Percentiles rank a stretch among this genome's conserved stretches.
phyloP scores from a whole-genome alignment of 1,284 basidiomycete species.

The Fistulina hepatica region DNA sequence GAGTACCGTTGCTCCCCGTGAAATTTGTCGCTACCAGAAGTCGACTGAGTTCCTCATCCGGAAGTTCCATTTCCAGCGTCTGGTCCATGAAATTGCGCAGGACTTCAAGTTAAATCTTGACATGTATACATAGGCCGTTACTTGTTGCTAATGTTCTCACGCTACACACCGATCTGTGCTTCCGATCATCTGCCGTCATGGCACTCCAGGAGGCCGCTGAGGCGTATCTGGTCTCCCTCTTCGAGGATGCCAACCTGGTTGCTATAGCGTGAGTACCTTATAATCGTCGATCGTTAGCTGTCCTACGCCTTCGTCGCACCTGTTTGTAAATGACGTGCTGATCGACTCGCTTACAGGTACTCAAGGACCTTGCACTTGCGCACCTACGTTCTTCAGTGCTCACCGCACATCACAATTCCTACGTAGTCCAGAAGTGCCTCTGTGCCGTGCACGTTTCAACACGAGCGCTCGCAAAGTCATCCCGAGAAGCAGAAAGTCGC shows the following conservation, averaged over 20 bases:
- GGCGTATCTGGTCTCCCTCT: constrained; percentile 94
- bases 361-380: constrained; percentile 60
- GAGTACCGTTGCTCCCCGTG: no score
- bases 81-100: constrained; percentile 72
- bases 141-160: constrained; percentile 9
- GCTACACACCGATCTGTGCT: constrained; percentile 91
- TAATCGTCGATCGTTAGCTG: constrained; percentile 43
- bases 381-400: constrained; percentile 82
- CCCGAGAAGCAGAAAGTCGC: neutral
- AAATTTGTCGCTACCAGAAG: no score
- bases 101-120: constrained; percentile 75
- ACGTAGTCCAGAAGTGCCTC: constrained; percentile 67
- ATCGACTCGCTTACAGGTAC: neutral
- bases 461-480: constrained; percentile 40
- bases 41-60: no score
- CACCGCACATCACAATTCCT: constrained; percentile 61
- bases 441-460: constrained; percentile 58
- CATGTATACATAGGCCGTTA: no score
- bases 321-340: no score
- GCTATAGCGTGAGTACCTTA: constrained; percentile 67
- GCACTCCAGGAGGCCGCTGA: constrained; percentile 94
- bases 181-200: constrained; percentile 95
- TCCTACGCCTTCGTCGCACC: neutral
- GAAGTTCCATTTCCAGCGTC: no score
- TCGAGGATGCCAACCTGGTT: constrained; percentile 34